phyloP scores from a whole-genome alignment of 2,329 filamentous ascomycete genomes.

The Trichophyton schoenleinii region DNA sequence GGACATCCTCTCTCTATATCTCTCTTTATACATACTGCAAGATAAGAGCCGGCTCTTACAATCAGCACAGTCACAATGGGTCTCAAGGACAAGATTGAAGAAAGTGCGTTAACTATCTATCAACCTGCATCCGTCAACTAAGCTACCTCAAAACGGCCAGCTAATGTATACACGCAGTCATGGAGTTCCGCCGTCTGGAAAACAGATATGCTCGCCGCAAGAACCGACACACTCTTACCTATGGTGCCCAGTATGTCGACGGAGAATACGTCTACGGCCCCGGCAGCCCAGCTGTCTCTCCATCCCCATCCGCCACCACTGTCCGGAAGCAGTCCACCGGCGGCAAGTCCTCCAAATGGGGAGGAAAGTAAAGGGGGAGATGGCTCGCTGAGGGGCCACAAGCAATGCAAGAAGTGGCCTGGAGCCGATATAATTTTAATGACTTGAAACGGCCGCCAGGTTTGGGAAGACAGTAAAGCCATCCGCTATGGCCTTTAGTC shows the following conservation, averaged over 20 bases:
- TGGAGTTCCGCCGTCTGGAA: slow-evolving; percentile 90
- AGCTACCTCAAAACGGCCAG: slow-evolving; percentile 22
- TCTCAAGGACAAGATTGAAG: slow-evolving; percentile 39
- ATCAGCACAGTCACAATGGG: slow-evolving; percentile 26
- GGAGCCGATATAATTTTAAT: not conserved
- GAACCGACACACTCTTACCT: slow-evolving; percentile 78
- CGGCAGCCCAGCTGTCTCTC: slow-evolving; percentile 18
- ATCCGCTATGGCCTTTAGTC: not conserved
- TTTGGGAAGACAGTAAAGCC: not conserved
- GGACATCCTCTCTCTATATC: not conserved
- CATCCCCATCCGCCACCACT: slow-evolving; percentile 26
- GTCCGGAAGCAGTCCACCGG: slow-evolving; percentile 30
- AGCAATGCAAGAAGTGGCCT: not conserved
- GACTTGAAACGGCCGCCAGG: not conserved
- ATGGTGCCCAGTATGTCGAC: slow-evolving; percentile 82
- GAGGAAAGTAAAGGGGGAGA: slow-evolving; percentile 5
- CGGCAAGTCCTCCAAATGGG: slow-evolving; percentile 1
- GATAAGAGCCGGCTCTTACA: not conserved
- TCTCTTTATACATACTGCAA: not conserved
- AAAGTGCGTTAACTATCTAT: slow-evolving; percentile 29
- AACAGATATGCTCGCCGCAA: slow-evolving; percentile 88
- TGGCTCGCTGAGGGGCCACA: not conserved
- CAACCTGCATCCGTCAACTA: not conserved
- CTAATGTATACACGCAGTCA: slow-evolving; percentile 33
- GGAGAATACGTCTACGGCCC: slow-evolving; percentile 76